Percentiles rank a stretch among this genome's conserved stretches.
Conservation (phyloP, 225 moss, liverwort and hornwort species). For the Ulota crispa region DNA sequence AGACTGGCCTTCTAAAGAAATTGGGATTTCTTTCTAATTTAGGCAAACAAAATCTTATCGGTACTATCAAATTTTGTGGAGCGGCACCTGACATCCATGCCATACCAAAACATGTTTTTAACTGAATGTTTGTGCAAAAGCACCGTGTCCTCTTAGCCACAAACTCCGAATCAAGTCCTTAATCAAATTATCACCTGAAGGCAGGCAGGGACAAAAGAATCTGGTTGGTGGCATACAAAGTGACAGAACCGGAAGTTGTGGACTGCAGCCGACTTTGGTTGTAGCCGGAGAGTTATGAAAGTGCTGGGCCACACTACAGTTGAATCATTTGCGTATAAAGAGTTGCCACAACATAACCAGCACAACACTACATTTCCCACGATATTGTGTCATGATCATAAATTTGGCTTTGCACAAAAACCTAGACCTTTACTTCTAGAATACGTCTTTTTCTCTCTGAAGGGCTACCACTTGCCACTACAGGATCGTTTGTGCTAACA, state of each 20-base stretch:
- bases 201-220: background rate
- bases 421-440: background rate
- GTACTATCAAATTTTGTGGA: too few species aligned
- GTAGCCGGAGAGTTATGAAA: background rate
- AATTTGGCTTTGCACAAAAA: background rate
- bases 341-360: background rate
- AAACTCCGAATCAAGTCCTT: background rate
- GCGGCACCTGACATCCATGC: background rate
- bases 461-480: background rate
- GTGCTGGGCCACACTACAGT: background rate
- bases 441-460: too few species aligned
- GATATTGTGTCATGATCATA: too few species aligned
- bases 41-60: too few species aligned
- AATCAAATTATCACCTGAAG: background rate
- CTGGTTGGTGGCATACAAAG: background rate
- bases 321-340: background rate
- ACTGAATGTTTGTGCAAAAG: background rate
- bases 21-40: background rate
- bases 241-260: constrained; percentile 1
- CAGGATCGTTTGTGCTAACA: background rate
- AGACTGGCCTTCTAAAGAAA: background rate
- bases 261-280: background rate
- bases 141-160: background rate
- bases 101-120: background rate
- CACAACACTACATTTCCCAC: too few species aligned